Conservation (phyloP, 2,329 filamentous ascomycete genomes). For the Neoscytalidium dimidiatum region DNA sequence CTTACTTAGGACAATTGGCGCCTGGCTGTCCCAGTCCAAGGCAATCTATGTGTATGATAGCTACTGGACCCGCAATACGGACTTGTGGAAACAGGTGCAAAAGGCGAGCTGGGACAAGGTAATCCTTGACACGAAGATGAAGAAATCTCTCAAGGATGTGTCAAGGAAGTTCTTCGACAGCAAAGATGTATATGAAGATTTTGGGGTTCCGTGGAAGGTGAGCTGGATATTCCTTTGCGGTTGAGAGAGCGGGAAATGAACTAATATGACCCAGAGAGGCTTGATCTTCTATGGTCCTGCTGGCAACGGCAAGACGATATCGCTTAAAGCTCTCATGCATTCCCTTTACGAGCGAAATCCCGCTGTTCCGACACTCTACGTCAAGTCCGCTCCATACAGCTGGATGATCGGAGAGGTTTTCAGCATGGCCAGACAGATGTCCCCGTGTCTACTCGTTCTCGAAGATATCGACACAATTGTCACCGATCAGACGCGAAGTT, state of each 20-base stretch:
- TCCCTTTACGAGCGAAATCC: slow-evolving; percentile 57
- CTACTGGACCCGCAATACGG: slow-evolving; percentile 63
- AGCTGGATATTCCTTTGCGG: not conserved
- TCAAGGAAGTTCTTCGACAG: slow-evolving; percentile 66
- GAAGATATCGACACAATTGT: slow-evolving; percentile 72
- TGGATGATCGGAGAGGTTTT: slow-evolving; percentile 38
- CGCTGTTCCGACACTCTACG: slow-evolving; percentile 57
- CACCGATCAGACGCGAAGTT: slow-evolving; percentile 60
- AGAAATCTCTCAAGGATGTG: slow-evolving; percentile 64
- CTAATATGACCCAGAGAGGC: slow-evolving; percentile 51
- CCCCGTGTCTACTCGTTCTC: slow-evolving; percentile 71
- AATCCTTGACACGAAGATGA: slow-evolving; percentile 67
- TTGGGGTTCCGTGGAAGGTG: slow-evolving; percentile 68
- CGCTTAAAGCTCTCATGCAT: slow-evolving; percentile 70
- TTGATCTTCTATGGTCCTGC: slow-evolving; percentile 68
- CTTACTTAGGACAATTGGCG: slow-evolving; percentile 40
- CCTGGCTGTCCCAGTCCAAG: slow-evolving; percentile 38
- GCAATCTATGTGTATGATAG: slow-evolving; percentile 48
- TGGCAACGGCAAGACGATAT: slow-evolving; percentile 70
- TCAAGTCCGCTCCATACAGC: slow-evolving; percentile 49
- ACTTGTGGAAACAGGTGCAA: slow-evolving; percentile 57
- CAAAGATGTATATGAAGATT: slow-evolving; percentile 58
- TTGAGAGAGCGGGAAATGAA: slow-evolving; percentile 35
- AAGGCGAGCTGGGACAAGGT: slow-evolving; percentile 64
- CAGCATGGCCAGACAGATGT: slow-evolving; percentile 59